These are phyloP conservation scores for Aspergillus hancockii DNA, from an alignment of 495 filamentous ascomycete species.

Conservation along the genomic window DNA sequence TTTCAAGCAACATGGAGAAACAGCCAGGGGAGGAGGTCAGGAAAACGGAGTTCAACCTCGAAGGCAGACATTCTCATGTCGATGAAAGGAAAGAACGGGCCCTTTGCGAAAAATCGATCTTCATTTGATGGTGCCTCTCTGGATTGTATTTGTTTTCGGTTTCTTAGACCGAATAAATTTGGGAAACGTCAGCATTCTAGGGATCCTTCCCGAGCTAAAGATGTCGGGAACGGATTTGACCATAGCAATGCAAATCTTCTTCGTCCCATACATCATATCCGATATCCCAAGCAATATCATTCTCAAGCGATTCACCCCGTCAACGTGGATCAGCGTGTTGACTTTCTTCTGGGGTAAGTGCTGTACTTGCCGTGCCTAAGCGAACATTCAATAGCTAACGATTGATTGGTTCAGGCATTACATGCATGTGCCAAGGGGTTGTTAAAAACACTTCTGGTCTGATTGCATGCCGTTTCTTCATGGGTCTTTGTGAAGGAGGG, in stretches of 20 bases:
- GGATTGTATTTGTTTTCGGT: constrained; percentile 21
- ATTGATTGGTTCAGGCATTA: constrained; percentile 28
- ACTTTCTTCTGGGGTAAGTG: constrained; percentile 56
- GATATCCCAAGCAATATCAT: constrained; percentile 65
- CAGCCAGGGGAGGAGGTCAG: not conserved
- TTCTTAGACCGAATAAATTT: constrained; percentile 49
- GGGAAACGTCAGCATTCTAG: constrained; percentile 55
- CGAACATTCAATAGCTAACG: not conserved
- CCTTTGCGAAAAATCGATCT: constrained; percentile 14
- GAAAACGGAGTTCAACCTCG: constrained; percentile 1
- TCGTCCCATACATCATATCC: constrained; percentile 62
- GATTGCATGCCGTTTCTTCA: constrained; percentile 50
- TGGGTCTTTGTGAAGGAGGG: constrained; percentile 56
- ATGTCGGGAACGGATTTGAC: constrained; percentile 37
- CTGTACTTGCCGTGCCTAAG: constrained; percentile 10
- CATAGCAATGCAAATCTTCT: constrained; percentile 60
- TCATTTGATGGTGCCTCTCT: constrained; percentile 21
- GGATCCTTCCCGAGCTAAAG: constrained; percentile 47
- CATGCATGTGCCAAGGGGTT: constrained; percentile 40
- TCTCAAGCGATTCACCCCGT: constrained; percentile 62
- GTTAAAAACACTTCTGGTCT: constrained; percentile 47
- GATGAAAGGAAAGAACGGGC: constrained; percentile 4
- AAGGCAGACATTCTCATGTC: not conserved
- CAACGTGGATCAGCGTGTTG: constrained; percentile 48
- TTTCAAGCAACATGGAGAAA: constrained; percentile 3